These are phyloP conservation scores for Inga laurina DNA, from an alignment of 306 rosid species.

Conservation along the genomic window DNA sequence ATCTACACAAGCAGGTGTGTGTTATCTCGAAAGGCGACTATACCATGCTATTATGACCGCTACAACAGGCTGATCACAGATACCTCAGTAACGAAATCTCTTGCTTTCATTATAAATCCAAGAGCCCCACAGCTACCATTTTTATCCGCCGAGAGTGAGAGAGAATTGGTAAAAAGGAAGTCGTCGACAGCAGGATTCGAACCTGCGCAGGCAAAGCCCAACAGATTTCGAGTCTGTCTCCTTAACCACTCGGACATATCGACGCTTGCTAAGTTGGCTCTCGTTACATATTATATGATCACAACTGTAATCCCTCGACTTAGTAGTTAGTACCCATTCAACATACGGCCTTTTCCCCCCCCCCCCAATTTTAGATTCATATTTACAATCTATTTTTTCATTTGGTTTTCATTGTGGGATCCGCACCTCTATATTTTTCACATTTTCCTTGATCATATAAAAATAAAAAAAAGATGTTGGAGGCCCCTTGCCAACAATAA, in stretches of 20 bases:
- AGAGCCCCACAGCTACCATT: neutral
- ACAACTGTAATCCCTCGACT: too few relatives aligned
- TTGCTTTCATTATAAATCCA: conserved; percentile 27
- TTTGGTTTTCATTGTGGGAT: too few relatives aligned
- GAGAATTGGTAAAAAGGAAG: neutral
- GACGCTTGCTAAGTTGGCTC: accelerated
- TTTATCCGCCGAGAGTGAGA: neutral
- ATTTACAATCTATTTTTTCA: too few relatives aligned
- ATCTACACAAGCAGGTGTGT: conserved; percentile 31
- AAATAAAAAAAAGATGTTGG: too few relatives aligned
- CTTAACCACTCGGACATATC: conserved; percentile 24
- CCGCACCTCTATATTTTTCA: too few relatives aligned
- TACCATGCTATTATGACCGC: conserved; percentile 47
- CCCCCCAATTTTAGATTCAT: too few relatives aligned
- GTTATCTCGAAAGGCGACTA: neutral
- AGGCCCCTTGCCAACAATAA: too few relatives aligned
- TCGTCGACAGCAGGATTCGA: conserved; percentile 23
- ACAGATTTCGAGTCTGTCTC: conserved; percentile 22
- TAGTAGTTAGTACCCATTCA: too few relatives aligned
- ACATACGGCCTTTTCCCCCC: too few relatives aligned
- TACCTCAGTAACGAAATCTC: conserved; percentile 45
- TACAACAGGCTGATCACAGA: conserved; percentile 33
- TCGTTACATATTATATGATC: too few relatives aligned
- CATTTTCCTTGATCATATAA: too few relatives aligned
- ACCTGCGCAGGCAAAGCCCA: conserved; percentile 17